Evolutionary conservation across 1,284 basidiomycete species (phyloP).

Genomic region (Athelia psychrophila): DNA sequence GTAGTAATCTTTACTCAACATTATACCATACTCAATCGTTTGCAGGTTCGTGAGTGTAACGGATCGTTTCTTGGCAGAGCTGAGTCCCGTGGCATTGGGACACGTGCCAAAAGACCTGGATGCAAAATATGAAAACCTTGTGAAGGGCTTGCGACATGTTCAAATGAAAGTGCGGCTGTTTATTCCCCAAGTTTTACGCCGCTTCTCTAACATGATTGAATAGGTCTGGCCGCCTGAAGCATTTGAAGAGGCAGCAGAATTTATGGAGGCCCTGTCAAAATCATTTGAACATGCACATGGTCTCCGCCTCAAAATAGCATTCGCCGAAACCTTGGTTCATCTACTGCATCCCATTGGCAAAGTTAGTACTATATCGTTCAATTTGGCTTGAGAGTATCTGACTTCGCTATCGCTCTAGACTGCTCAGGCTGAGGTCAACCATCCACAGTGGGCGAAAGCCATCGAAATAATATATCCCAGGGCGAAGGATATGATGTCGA

Average conservation of each 20-base stretch:
- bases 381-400: constrained; percentile 1
- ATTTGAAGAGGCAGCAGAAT: constrained; percentile 93
- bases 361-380: constrained; percentile 35
- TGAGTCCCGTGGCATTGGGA: constrained; percentile 69
- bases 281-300: constrained; percentile 88
- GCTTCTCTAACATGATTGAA: constrained; percentile 4
- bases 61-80: constrained; percentile 79
- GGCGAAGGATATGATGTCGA: constrained; percentile 83
- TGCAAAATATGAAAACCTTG: constrained; percentile 77
- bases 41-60: constrained; percentile 82
- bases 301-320: constrained; percentile 78
- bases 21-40: constrained; percentile 2
- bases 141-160: constrained; percentile 77
- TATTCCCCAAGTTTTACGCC: not conserved
- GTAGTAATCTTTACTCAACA: constrained; percentile 11
- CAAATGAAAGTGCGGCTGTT: constrained; percentile 64
- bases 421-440: constrained; percentile 95
- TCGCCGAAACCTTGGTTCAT: constrained; percentile 80
- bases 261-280: constrained; percentile 80
- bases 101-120: constrained; percentile 80
- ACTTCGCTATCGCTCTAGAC: constrained; percentile 49
- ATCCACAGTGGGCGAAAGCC: constrained; percentile 92
- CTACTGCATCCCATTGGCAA: constrained; percentile 90
- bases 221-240: constrained; percentile 92
- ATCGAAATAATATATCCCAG: constrained; percentile 85